Evolutionary conservation across 2,329 filamentous ascomycete genomes (phyloP), one percentile per base, ranked within the genome.

Genomic region (Paraphaeosphaeria sporulosa): DNA sequence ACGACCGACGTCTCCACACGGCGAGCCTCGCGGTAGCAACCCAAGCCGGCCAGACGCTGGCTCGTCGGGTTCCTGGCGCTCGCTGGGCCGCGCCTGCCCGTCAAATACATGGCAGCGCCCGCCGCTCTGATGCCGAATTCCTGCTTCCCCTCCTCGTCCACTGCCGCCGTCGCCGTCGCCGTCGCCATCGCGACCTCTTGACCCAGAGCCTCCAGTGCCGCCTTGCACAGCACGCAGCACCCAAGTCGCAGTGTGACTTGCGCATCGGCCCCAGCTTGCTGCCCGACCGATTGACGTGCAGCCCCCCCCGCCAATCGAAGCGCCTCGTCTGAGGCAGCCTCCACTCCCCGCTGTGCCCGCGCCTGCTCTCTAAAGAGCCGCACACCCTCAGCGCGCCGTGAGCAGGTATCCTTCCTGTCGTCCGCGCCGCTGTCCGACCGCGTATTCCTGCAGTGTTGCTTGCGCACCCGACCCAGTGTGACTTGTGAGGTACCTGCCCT

Each of bases 241-340:
- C 21, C 15, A n/a, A n/a, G 27, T 30, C 52, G 59, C 61, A 58
- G 65, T 65, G 64, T 62, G 59, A 60, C 64, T 59, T 49, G 59
- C 62, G 40, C 57, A 50, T 46, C 63, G 59, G 62, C 60, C 61
- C 62, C 60, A 49, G 63, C 64, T 67, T 72, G 70, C 69, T 71
- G 69, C 71, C 71, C 72, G 68, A 71, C 71, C 63, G 67, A 59
- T 69, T 73, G 70, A 74, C 71, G 69, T 73, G 72, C 72, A 73
- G 70, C 62, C 23, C 38, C 61, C 61, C 63, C 64, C 58, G 62
- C 70, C 71, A 72, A 71, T 72, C 64, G 62, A 60, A 60, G 66
- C 65, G 63, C 67, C 62, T 65, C 49, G 50, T 61, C 63, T 58
- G 61, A 55, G 61, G 32, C 50, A 19, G 47, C 58, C 58, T 63